Evolutionary conservation across 1,284 basidiomycete species (phyloP).

Genomic region (Cutaneotrichosporon cavernicola): DNA sequence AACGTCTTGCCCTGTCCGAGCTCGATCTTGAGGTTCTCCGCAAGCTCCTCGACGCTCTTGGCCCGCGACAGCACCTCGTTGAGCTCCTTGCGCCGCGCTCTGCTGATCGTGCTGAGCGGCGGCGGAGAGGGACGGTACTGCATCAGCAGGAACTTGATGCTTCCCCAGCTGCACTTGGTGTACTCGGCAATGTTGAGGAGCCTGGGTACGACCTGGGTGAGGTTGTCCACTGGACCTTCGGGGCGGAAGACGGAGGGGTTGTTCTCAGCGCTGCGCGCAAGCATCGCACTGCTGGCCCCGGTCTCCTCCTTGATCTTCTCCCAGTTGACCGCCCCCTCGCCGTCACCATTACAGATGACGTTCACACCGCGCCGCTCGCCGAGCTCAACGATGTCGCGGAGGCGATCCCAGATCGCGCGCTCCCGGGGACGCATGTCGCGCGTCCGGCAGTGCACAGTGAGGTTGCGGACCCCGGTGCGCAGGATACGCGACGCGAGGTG

Average conservation of each 20-base stretch:
- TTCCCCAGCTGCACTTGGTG: slow-evolving; percentile 73
- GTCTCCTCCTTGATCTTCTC: slow-evolving; percentile 71
- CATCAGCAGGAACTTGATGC: slow-evolving; percentile 87
- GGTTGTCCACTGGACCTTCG: slow-evolving; percentile 67
- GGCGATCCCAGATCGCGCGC: slow-evolving; percentile 71
- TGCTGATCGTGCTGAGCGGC: slow-evolving; percentile 59
- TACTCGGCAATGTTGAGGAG: slow-evolving; percentile 69
- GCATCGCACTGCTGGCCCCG: slow-evolving; percentile 90
- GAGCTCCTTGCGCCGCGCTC: slow-evolving; percentile 62
- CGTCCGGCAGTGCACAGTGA: slow-evolving; percentile 96
- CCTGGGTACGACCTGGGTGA: slow-evolving; percentile 68
- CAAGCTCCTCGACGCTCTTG: slow-evolving; percentile 67
- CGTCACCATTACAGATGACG: slow-evolving; percentile 93
- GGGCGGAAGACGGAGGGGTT: slow-evolving; percentile 86
- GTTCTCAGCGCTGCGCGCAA: slow-evolving; percentile 87
- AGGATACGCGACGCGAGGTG: slow-evolving; percentile 82
- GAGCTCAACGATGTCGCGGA: slow-evolving; percentile 78
- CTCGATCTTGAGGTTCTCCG: slow-evolving; percentile 55
- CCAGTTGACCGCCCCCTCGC: slow-evolving; percentile 73
- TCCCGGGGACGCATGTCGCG: slow-evolving; percentile 86
- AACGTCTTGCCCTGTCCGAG: slow-evolving; percentile 26
- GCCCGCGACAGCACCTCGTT: slow-evolving; percentile 61
- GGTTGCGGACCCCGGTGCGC: slow-evolving; percentile 78
- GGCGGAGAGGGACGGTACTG: slow-evolving; percentile 65
- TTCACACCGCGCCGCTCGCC: slow-evolving; percentile 62